A percentile compares a stretch with the other conserved stretches of the same genome.
These are phyloP conservation scores for Backusella luteola DNA, from an alignment of 192 early-diverging fungal species.

Conservation along the genomic window DNA sequence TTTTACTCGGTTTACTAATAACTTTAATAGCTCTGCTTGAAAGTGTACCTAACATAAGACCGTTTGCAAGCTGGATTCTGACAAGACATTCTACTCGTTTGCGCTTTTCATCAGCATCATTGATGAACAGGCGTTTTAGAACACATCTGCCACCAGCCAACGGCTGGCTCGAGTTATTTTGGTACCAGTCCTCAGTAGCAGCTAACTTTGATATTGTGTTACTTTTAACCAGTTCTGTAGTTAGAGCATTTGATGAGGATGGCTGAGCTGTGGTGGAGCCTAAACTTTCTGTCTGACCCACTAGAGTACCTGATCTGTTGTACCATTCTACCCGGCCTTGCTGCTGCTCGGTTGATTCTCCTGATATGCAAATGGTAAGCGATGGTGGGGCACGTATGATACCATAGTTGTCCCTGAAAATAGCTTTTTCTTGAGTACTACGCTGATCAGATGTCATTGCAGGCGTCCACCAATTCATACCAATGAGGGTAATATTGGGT, in stretches of 20 bases:
- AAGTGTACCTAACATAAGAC: conserved; percentile 62
- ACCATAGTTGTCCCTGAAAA: background rate
- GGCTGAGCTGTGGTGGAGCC: background rate
- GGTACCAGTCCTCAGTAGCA: conserved; percentile 8
- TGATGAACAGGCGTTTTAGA: conserved; percentile 79
- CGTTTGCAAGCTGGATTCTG: conserved; percentile 64
- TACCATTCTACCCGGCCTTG: conserved; percentile 50
- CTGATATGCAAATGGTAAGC: conserved; percentile 53
- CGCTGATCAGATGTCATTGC: background rate
- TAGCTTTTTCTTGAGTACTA: background rate
- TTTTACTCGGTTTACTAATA: conserved; percentile 91
- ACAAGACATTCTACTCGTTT: conserved; percentile 73
- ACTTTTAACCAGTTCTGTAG: background rate
- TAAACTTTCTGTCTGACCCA: conserved; percentile 38
- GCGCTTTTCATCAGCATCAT: conserved; percentile 79
- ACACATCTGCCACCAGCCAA: conserved; percentile 48
- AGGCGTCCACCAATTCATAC: conserved; percentile 65
- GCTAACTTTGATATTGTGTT: background rate
- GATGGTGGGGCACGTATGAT: conserved; percentile 31
- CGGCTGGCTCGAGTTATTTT: background rate
- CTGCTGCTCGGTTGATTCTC: conserved; percentile 45
- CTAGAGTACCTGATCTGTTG: conserved; percentile 41
- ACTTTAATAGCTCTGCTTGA: conserved; percentile 79
- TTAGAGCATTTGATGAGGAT: background rate
- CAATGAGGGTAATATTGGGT: conserved; percentile 71